A percentile compares a stretch with the other conserved stretches of the same genome.
phyloP scores from a whole-genome alignment of 768 basidiomycete genomes.

The Fistulinella prunicolor region DNA sequence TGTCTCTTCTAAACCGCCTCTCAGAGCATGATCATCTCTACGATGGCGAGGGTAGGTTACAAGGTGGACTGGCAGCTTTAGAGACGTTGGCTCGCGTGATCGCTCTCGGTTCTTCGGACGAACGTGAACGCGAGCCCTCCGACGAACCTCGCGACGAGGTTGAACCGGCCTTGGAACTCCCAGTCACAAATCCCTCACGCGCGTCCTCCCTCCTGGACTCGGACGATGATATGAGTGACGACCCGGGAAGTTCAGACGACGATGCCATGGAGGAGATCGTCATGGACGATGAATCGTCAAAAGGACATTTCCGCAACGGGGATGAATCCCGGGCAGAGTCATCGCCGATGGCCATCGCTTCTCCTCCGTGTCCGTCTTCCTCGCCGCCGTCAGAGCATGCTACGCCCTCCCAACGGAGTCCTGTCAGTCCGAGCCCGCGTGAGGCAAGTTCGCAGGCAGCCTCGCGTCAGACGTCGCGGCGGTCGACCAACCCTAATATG shows the following conservation, averaged over 20 bases:
- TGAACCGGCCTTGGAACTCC: conserved; percentile 65
- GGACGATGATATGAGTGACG: conserved; percentile 76
- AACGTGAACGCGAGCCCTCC: conserved; percentile 51
- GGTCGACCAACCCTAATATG: conserved; percentile 32
- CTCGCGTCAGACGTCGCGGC: conserved; percentile 57
- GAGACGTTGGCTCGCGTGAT: conserved; percentile 89
- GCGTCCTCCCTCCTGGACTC: conserved; percentile 58
- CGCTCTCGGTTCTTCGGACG: conserved; percentile 55
- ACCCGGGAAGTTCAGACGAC: conserved; percentile 72
- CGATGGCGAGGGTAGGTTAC: conserved; percentile 77
- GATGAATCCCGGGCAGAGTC: conserved; percentile 34
- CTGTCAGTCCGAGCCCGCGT: conserved; percentile 25
- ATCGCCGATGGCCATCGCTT: conserved; percentile 28
- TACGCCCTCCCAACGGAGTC: conserved; percentile 26
- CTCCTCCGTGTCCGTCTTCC: conserved; percentile 30
- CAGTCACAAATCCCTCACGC: conserved; percentile 53
- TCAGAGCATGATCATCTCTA: conserved; percentile 67
- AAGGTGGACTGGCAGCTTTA: conserved; percentile 80
- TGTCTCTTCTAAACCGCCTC: conserved; percentile 89
- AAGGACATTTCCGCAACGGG: conserved; percentile 23
- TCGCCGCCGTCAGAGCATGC: conserved; percentile 31
- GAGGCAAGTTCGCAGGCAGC: conserved; percentile 33
- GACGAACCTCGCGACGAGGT: conserved; percentile 57
- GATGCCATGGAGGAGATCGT: conserved; percentile 82
- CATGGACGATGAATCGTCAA: conserved; percentile 62